Conservation (phyloP, 768 basidiomycete species). For the Boletus eberwhitei region DNA sequence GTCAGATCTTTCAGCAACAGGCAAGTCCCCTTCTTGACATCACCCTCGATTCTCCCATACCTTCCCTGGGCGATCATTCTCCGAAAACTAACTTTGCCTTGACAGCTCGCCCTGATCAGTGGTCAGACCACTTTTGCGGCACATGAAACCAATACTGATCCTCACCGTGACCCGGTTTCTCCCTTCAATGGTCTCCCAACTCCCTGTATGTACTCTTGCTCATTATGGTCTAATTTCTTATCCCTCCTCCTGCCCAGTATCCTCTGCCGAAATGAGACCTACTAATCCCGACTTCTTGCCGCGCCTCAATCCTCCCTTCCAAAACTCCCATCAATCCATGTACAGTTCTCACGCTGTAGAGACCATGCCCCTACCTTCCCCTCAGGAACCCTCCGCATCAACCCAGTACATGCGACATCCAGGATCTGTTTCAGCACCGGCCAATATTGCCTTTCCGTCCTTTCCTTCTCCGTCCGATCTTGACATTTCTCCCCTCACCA, state of each 20-base stretch:
- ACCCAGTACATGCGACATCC: constrained; percentile 34
- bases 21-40: constrained; percentile 37
- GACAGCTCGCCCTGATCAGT: constrained; percentile 68
- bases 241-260: constrained; percentile 37
- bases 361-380: constrained; percentile 26
- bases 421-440: constrained; percentile 63
- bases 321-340: constrained; percentile 26
- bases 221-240: constrained; percentile 12
- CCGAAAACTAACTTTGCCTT: constrained; percentile 11
- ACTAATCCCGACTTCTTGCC: constrained; percentile 57
- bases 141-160: constrained; percentile 34
- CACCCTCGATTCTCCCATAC: not conserved
- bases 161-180: constrained; percentile 33
- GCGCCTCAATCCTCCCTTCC: constrained; percentile 54
- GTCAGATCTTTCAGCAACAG: constrained; percentile 89
- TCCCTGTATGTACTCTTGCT: constrained; percentile 47
- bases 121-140: constrained; percentile 37
- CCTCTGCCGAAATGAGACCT: constrained; percentile 65
- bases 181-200: constrained; percentile 59
- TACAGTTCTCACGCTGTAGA: constrained; percentile 27
- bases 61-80: constrained; percentile 2
- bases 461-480: constrained; percentile 49
- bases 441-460: constrained; percentile 67
- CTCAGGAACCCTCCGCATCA: constrained; percentile 29
- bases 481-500: constrained; percentile 77